phyloP scores from a whole-genome alignment of 495 filamentous ascomycete species.

The Aspergillus mulundensis region DNA sequence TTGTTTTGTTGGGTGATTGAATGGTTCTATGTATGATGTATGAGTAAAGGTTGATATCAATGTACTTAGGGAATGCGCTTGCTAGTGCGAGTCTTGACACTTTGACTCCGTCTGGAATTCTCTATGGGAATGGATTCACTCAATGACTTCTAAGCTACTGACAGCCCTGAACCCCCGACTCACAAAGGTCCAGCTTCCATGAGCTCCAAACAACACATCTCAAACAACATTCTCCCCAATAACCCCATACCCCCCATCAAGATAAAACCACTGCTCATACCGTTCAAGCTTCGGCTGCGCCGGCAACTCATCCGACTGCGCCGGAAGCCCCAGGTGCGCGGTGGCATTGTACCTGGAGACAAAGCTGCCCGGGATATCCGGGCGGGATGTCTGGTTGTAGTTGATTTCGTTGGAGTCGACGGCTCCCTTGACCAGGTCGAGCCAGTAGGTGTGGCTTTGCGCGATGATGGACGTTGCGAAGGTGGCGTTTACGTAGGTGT shows the following conservation, averaged over 20 bases:
- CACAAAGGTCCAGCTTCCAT: no score
- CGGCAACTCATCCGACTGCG: neutral
- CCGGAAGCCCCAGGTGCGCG: neutral
- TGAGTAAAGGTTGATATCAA: no score
- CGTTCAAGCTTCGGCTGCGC: neutral
- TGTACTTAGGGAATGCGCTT: no score
- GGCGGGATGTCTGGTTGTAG: constrained; percentile 6
- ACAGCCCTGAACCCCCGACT: no score
- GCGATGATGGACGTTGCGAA: neutral
- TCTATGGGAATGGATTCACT: no score
- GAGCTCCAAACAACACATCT: no score
- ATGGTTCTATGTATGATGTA: no score
- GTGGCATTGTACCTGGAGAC: neutral
- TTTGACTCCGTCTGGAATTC: no score
- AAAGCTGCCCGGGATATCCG: neutral
- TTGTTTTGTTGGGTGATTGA: no score
- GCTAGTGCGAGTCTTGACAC: no score
- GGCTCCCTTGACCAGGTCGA: neutral
- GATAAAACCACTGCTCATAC: constrained; percentile 7
- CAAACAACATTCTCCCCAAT: constrained; percentile 8
- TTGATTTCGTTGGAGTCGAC: constrained; percentile 3
- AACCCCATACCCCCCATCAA: neutral
- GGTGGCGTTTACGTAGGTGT: neutral
- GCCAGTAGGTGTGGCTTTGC: constrained; percentile 7
- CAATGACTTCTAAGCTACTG: no score